Percentiles rank a stretch among this genome's conserved stretches.
Evolutionary conservation across 305 asterid species (phyloP).

Genomic region (Fraxinus paxiana): DNA sequence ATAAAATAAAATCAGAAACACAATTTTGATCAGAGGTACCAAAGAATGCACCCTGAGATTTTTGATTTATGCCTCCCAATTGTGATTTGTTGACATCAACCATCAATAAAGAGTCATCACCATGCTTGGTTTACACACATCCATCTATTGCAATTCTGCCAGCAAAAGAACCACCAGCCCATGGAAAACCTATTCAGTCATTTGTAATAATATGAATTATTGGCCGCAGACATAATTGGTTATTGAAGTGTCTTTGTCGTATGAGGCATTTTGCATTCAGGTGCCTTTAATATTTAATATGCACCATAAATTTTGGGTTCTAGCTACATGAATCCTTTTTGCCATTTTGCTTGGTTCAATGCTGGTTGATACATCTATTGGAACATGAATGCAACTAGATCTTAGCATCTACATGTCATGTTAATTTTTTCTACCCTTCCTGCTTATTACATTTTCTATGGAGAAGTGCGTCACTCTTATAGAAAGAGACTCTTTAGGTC

Average conservation of each 20-base stretch:
- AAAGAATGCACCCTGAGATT: neutral
- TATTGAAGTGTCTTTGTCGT: neutral
- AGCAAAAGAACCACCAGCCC: neutral
- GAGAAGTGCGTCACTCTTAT: neutral
- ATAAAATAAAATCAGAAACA: neutral
- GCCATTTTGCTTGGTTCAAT: neutral
- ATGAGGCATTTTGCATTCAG: neutral
- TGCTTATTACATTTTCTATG: neutral
- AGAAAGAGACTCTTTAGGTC: neutral
- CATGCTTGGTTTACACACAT: neutral
- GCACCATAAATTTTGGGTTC: neutral
- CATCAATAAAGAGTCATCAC: neutral
- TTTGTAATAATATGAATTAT: neutral
- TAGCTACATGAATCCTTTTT: neutral
- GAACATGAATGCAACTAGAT: neutral
- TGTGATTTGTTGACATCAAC: neutral
- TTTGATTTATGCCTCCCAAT: neutral
- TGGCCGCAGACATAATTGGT: neutral
- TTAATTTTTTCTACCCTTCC: neutral
- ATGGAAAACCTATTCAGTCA: neutral
- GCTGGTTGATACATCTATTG: neutral
- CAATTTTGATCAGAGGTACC: neutral
- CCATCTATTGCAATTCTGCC: neutral
- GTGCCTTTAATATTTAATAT: neutral
- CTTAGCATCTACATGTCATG: neutral